Evolutionary conservation across 352 stramenopile genomes (phyloP).

Genomic region (Halophytophthora polymorphica): DNA sequence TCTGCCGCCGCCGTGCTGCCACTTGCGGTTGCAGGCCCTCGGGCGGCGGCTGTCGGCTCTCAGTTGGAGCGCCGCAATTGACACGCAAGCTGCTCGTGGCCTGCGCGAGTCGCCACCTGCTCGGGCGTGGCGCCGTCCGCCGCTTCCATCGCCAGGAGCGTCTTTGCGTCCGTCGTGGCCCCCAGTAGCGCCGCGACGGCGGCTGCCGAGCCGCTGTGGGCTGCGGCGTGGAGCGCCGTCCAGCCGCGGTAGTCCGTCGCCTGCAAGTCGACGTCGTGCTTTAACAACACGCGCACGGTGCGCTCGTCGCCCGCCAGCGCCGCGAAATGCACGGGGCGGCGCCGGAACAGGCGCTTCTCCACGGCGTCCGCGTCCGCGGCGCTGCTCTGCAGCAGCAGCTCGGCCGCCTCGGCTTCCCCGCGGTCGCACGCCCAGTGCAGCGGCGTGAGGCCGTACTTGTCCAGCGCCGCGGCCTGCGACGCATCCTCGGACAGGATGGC

Average conservation of each 20-base stretch:
- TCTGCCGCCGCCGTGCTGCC: no score
- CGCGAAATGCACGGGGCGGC: conserved; percentile 64
- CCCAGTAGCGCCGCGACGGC: conserved; percentile 21
- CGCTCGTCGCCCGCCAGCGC: conserved; percentile 34
- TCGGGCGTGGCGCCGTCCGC: conserved; percentile 21
- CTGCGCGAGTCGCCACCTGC: conserved; percentile 21
- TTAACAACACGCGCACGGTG: conserved; percentile 38
- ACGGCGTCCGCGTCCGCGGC: conserved; percentile 46
- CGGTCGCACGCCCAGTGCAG: conserved; percentile 74
- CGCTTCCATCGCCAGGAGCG: conserved; percentile 16
- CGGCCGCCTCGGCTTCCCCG: conserved; percentile 25
- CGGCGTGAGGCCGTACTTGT: conserved; percentile 73
- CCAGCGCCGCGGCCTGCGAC: conserved; percentile 26
- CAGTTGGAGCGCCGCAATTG: conserved; percentile 9
- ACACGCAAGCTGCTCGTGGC: conserved; percentile 24
- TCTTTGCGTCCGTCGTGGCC: conserved; percentile 6
- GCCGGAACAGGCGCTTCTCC: conserved; percentile 68
- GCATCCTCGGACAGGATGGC: conserved; percentile 29
- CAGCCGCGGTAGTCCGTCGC: conserved; percentile 58
- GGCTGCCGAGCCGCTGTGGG: conserved; percentile 33
- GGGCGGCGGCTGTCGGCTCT: background rate
- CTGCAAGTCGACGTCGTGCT: conserved; percentile 32
- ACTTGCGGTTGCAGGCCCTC: no score
- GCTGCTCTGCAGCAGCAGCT: conserved; percentile 35
- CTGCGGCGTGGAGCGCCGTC: conserved; percentile 50